Evolutionary conservation across 257 asterid species (phyloP).

Genomic region (Coffea canephora): DNA sequence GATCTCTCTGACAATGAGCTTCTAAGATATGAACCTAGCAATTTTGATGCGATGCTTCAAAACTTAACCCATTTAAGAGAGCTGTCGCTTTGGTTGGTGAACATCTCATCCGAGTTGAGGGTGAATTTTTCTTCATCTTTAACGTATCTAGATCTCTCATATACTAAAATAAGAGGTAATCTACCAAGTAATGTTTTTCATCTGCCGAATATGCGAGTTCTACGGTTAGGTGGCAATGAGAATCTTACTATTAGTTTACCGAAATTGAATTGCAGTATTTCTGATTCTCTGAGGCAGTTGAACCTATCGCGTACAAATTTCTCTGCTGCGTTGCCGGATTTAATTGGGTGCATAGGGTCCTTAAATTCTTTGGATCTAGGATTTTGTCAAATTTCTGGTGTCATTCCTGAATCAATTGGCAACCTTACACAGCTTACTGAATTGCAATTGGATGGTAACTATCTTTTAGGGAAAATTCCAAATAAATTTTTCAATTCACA

Average conservation of each 20-base stretch:
- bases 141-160: constrained; percentile 2
- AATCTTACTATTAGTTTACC: too few species aligned
- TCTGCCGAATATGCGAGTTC: background rate
- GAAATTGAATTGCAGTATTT: too few species aligned
- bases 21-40: too few species aligned
- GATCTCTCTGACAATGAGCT: background rate
- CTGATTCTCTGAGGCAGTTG: too few species aligned
- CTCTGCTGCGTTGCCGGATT: too few species aligned
- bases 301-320: too few species aligned
- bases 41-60: too few species aligned
- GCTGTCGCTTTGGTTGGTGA: too few species aligned
- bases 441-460: background rate
- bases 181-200: background rate
- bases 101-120: too few species aligned
- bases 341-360: background rate
- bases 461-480: background rate
- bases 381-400: background rate
- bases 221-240: background rate
- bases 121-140: background rate
- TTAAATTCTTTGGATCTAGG: background rate
- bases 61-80: too few species aligned
- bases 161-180: background rate
- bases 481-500: too few species aligned
- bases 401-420: constrained; percentile 12
- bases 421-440: background rate